Base-by-base conservation (phyloP, 805 yeast species). In the Candida berthetii region DNA sequence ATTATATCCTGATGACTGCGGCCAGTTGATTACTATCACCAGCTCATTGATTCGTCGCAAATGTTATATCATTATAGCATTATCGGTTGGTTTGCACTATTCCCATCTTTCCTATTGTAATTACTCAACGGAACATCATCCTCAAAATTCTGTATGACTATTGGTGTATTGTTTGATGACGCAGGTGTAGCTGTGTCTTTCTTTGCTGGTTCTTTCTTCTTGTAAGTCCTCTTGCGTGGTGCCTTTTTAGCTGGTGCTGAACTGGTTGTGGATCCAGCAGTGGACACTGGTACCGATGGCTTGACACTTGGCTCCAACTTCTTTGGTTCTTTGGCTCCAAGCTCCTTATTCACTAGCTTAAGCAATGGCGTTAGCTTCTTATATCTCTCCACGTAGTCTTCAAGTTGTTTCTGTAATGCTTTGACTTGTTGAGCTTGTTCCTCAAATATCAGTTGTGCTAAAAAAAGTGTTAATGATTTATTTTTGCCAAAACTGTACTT, bases 221-320 rank as follows among this genome's bases (percentile, higher is more conserved):
- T 56, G 13, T 49, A 49, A 2, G 50, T 36, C 38, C 58, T 48
- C 42, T 51, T 55, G 15, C 46, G 38, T 3, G 41, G 39, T 8
- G 37, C 39, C 40, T 53, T 48, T 36, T 47, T 52, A 31, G 43
- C 22, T 33, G 47, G 18, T 3, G 31, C 20, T 11, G 40, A 35
- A 32, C 50, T 16, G 40, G 45, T 29, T 25, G 46, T 31, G 37
- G 15, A 19, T 11, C 27, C 16, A 35, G 16, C 37, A 7, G 35
- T 35, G 2, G 41, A 7, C 31, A 38, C 22, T 3, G 42, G n/a
- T 3, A 45, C 31, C 20, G 47, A 40, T 25, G 51, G 85, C 73
- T 62, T 75, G 77, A 37, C 86, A 87, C 61, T 81, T 75, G 47
- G 85, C 87, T 45, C 93, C 87, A 13, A 87, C 87, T 33, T 68